A percentile compares a stretch with the other conserved stretches of the same genome.
Conservation (phyloP, 805 yeast genomes). For the Alloascoidea africana region DNA sequence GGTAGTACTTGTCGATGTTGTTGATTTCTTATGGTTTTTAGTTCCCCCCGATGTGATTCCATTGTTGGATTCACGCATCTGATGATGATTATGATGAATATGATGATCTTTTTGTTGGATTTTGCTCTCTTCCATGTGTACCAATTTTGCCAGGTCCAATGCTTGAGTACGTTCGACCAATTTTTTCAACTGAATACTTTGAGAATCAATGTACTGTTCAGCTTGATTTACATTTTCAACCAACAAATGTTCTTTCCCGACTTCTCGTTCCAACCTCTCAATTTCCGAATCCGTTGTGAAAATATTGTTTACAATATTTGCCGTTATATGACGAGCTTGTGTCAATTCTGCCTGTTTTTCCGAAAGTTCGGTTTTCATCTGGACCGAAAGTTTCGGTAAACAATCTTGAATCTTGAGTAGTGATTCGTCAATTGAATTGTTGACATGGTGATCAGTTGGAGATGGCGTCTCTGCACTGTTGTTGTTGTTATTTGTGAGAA, state of each 20-base stretch:
- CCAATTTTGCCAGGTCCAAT: conserved; percentile 38
- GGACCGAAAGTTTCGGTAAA: conserved; percentile 21
- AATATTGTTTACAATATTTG: conserved; percentile 24
- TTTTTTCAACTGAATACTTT: conserved; percentile 21
- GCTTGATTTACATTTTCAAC: conserved; percentile 8
- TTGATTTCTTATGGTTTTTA: conserved; percentile 4
- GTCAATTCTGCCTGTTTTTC: conserved; percentile 36
- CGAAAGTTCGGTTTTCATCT: conserved; percentile 39
- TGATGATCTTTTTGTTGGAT: too few relatives aligned
- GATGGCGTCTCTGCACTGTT: background rate
- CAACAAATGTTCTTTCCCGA: conserved; percentile 11
- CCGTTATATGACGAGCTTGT: conserved; percentile 29
- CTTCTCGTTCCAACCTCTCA: conserved; percentile 8
- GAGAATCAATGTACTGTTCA: conserved; percentile 13
- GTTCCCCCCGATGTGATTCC: conserved; percentile 8
- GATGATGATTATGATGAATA: too few relatives aligned
- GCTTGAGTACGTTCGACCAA: conserved; percentile 55
- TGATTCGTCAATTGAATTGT: conserved; percentile 11
- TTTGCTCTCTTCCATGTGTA: conserved; percentile 34
- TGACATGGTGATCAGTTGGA: too few relatives aligned
- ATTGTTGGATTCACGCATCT: too few relatives aligned
- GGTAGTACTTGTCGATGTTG: conserved; percentile 6
- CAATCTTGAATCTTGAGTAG: conserved; percentile 17
- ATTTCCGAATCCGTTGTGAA: conserved; percentile 17
- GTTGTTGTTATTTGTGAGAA: background rate